These are phyloP conservation scores for Saccharomyces pastorianus DNA, from an alignment of 1,139 yeast species.

Conservation along the genomic window DNA sequence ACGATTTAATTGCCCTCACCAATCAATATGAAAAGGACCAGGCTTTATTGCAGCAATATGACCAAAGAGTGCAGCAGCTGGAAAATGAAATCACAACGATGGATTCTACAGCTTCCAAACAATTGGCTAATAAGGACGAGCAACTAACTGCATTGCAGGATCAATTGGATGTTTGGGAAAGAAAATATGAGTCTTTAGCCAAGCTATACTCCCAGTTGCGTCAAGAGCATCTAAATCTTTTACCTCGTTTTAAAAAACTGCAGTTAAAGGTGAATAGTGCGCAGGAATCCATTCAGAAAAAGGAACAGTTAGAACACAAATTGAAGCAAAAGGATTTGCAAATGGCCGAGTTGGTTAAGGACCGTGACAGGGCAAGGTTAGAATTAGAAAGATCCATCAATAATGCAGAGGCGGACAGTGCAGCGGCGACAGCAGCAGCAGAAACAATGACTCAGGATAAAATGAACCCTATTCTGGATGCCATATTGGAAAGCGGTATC, in stretches of 20 bases:
- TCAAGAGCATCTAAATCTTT: slow-evolving; percentile 78
- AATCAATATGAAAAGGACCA: slow-evolving; percentile 87
- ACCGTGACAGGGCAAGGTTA: slow-evolving; percentile 80
- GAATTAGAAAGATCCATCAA: slow-evolving; percentile 53
- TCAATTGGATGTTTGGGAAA: slow-evolving; percentile 72
- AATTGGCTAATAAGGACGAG: slow-evolving; percentile 70
- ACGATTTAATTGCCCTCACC: slow-evolving; percentile 65
- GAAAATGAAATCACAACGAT: slow-evolving; percentile 64
- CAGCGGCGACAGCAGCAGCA: slow-evolving; percentile 24
- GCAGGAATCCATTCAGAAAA: slow-evolving; percentile 80
- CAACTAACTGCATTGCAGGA: slow-evolving; percentile 62
- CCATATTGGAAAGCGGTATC: slow-evolving; percentile 61
- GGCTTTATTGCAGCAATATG: slow-evolving; percentile 76
- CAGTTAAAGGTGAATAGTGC: slow-evolving; percentile 91
- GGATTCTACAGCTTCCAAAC: slow-evolving; percentile 62
- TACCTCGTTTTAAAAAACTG: slow-evolving; percentile 71
- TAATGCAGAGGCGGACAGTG: background rate
- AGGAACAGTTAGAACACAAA: slow-evolving; percentile 78
- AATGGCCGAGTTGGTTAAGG: slow-evolving; percentile 80
- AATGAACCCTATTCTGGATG: slow-evolving; percentile 47
- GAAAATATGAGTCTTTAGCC: slow-evolving; percentile 83
- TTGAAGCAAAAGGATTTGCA: slow-evolving; percentile 80
- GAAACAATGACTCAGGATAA: slow-evolving; percentile 6
- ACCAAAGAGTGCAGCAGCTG: slow-evolving; percentile 71
- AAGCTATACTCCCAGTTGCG: slow-evolving; percentile 84